A percentile compares a stretch with the other conserved stretches of the same genome.
Conservation (phyloP, 257 asterid genomes). For the Solanum gracilifrons region DNA sequence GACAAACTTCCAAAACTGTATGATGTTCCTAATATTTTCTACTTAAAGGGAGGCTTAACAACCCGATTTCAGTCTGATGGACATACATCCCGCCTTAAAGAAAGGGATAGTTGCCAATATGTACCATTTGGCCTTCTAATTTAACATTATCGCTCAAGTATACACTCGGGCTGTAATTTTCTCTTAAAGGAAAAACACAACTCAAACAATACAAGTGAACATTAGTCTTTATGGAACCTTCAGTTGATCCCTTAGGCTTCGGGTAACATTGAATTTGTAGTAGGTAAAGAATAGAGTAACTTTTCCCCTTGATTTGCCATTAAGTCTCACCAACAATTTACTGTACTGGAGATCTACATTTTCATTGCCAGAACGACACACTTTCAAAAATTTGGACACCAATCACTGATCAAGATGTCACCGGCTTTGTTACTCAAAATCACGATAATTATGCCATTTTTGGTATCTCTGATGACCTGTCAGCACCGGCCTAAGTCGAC, state of each 20-base stretch:
- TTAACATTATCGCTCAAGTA: not conserved
- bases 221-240: not conserved
- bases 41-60: not conserved
- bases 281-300: not conserved
- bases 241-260: not conserved
- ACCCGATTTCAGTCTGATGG: not conserved
- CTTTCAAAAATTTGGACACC: not conserved
- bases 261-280: not conserved
- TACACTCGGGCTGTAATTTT: not conserved
- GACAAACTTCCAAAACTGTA: not conserved
- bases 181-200: not conserved
- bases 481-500: constrained; percentile 70
- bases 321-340: not conserved
- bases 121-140: not conserved
- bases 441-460: constrained; percentile 81
- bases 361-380: not conserved
- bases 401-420: not conserved
- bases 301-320: not conserved
- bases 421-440: constrained; percentile 31
- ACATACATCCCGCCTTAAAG: not conserved
- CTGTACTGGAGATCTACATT: not conserved
- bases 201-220: not conserved
- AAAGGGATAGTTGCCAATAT: not conserved
- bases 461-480: constrained; percentile 63
- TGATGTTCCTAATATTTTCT: not conserved